Evolutionary conservation across 1,139 yeast genomes (phyloP), one percentile per base, ranked within the genome.

Genomic region (Blastobotrys malaysiensis): DNA sequence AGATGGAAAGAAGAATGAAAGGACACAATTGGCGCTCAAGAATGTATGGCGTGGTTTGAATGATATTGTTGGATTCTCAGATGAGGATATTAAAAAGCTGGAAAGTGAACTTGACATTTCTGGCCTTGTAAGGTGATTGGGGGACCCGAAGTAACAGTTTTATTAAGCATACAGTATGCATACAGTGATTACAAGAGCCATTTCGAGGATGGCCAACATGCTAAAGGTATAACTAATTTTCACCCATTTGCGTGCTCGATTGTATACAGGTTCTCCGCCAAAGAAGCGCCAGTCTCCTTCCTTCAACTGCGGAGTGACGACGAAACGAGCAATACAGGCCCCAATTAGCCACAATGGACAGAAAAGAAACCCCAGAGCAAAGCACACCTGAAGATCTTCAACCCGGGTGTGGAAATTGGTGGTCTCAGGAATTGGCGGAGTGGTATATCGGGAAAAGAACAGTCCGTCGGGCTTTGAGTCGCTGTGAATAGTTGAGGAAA

Each of bases 21-120:
- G 20, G 6, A 48, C 39, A 13, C 14, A 20, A 27, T 9, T 20
- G 16, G 11, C 45, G 4, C 18, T 44, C 11, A 52, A 24, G 24
- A 46, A 48, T 3, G 52, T 56, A 13, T 26, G 56, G 11, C 11
- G 19, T 36, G 43, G 50, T 13, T 36, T 58, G 11, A 47, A 47
- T 9, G 50, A 52, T 24, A 43, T 46, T 19, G 44, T 47, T 20
- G 7, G 14, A 5, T 5, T 51, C 11, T 31, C 39, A 3, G 16
- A 31, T 3, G 39, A 31, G 3, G 39, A 31, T 11, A 13, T 31
- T 13, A 16, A 11, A 13, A 31, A 31, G 7, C 16, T 31, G 5
- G 5, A 31, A 16, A 13, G 39, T 13, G 39, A 31, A 16, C n/a
- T 13, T 31, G 39, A 31, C 39, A 7, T 31, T 26, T 7, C 13